Percentiles rank a stretch among this genome's conserved stretches.
Evolutionary conservation across 2,329 filamentous ascomycete species (phyloP).

Genomic region (Anisogramma anomala): DNA sequence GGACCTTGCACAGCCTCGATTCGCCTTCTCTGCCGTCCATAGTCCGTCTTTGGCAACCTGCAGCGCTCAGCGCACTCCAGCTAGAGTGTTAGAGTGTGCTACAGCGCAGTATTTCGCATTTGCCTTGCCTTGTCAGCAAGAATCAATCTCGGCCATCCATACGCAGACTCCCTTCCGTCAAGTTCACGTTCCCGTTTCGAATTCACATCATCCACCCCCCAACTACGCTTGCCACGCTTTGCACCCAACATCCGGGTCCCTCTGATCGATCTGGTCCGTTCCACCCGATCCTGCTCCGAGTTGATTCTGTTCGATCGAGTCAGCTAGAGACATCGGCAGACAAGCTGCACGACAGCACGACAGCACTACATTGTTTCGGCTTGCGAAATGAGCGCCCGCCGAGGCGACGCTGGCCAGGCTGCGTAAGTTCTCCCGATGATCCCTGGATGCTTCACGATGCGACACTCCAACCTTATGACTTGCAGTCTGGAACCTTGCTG

Average conservation of each 20-base stretch:
- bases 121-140: background rate
- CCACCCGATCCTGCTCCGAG: background rate
- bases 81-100: too few relatives aligned
- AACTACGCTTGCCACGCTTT: slow-evolving; percentile 3
- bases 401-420: slow-evolving; percentile 50
- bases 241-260: background rate
- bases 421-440: slow-evolving; percentile 37
- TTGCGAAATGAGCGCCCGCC: slow-evolving; percentile 32
- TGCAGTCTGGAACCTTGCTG: too few relatives aligned
- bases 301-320: background rate
- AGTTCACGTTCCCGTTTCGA: too few relatives aligned
- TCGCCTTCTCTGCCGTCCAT: slow-evolving; percentile 10
- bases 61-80: too few relatives aligned
- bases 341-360: slow-evolving; percentile 15
- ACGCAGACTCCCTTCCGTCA: background rate
- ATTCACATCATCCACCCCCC: background rate
- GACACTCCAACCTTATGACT: too few relatives aligned
- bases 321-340: slow-evolving; percentile 9
- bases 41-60: slow-evolving; percentile 10
- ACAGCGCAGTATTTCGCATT: too few relatives aligned
- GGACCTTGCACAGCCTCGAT: slow-evolving; percentile 14
- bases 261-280: slow-evolving; percentile 1
- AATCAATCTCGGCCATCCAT: background rate
- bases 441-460: background rate
- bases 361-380: slow-evolving; percentile 18